Percentiles rank a stretch among this genome's conserved stretches.
Evolutionary conservation across 805 yeast genomes (phyloP).

Genomic region (Candida vartiovaarae): DNA sequence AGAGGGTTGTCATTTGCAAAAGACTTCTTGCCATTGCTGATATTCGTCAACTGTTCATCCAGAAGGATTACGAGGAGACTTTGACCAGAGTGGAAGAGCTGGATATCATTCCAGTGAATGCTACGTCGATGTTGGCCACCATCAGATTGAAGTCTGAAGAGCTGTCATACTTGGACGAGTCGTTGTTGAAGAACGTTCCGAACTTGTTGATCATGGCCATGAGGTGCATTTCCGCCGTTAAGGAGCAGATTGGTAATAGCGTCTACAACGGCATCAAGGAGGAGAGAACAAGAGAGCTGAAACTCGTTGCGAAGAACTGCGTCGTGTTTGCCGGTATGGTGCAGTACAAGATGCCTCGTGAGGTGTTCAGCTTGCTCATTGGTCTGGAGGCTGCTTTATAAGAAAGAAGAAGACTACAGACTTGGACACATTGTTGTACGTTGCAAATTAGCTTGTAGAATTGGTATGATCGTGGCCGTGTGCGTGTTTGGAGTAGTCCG

Average conservation of each 20-base stretch:
- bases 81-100: conserved; percentile 49
- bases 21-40: conserved; percentile 59
- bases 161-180: conserved; percentile 55
- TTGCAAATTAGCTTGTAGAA: not conserved
- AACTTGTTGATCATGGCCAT: conserved; percentile 71
- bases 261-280: conserved; percentile 42
- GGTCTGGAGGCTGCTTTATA: conserved; percentile 45
- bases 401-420: not conserved
- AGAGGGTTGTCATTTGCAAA: conserved; percentile 58
- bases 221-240: conserved; percentile 62
- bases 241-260: conserved; percentile 31
- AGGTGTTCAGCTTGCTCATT: conserved; percentile 65
- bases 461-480: conserved; percentile 5
- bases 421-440: too few relatives aligned
- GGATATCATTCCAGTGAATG: conserved; percentile 58
- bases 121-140: conserved; percentile 18
- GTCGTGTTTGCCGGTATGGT: conserved; percentile 95
- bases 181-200: conserved; percentile 74
- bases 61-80: conserved; percentile 51
- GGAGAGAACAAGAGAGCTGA: conserved; percentile 48
- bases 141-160: conserved; percentile 68
- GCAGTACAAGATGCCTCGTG: conserved; percentile 85
- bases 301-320: conserved; percentile 70
- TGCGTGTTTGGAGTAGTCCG: conserved; percentile 38
- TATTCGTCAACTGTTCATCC: conserved; percentile 54